A percentile compares a stretch with the other conserved stretches of the same genome.
Conservation (phyloP, 192 early-diverging fungal species). For the Backusella liffmaniae region DNA sequence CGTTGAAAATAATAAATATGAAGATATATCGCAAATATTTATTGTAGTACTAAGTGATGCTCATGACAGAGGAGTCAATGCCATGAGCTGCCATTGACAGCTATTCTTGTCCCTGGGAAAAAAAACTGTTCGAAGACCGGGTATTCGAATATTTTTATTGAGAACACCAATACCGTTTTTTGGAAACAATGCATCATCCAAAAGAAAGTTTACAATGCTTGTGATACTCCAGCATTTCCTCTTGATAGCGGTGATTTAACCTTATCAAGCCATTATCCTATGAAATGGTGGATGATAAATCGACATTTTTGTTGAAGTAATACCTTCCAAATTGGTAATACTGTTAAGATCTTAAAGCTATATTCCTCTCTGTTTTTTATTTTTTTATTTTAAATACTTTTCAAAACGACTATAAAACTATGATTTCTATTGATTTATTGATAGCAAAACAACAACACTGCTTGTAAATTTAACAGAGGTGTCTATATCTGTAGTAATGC, state of each 20-base stretch:
- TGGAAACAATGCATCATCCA: neutral
- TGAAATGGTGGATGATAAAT: neutral
- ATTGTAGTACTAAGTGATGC: neutral
- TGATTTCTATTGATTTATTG: too few species aligned
- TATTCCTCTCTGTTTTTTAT: neutral
- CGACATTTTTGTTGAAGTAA: neutral
- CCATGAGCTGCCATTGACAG: constrained; percentile 1
- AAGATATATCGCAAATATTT: neutral
- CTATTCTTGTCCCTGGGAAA: neutral
- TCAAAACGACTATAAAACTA: too few species aligned
- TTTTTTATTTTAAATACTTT: neutral
- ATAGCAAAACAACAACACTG: neutral
- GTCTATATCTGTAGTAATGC: neutral
- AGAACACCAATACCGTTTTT: neutral
- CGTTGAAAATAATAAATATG: neutral
- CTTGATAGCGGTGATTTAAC: neutral
- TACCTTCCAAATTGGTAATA: neutral
- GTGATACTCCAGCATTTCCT: neutral
- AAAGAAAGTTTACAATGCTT: neutral
- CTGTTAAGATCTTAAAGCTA: neutral
- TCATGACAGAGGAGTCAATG: neutral
- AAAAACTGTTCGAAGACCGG: neutral
- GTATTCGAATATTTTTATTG: neutral
- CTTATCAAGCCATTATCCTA: neutral
- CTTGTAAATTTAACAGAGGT: neutral